phyloP scores from a whole-genome alignment of 192 early-diverging fungal species.

The Pilobolus umbonatus region DNA sequence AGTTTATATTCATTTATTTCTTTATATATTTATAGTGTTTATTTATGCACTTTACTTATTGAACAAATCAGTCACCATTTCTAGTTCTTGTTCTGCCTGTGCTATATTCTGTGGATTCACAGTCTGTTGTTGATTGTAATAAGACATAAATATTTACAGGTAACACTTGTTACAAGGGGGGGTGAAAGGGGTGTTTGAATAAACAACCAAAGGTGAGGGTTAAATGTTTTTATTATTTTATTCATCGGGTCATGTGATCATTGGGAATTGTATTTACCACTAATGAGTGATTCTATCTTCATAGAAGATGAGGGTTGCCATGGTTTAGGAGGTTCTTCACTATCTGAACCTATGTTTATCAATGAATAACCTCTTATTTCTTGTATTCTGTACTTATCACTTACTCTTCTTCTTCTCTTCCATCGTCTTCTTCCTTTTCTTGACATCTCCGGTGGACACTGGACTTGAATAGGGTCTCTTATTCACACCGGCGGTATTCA shows the following conservation, averaged over 20 bases:
- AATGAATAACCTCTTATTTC: too few species aligned
- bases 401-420: too few species aligned
- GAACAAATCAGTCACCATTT: constrained; percentile 74
- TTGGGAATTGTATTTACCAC: not conserved
- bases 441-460: not conserved
- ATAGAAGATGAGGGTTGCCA: constrained; percentile 17
- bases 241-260: not conserved
- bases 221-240: not conserved
- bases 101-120: constrained; percentile 54
- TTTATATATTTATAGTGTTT: not conserved
- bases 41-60: constrained; percentile 44
- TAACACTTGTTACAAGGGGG: not conserved
- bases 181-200: not conserved
- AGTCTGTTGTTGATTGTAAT: constrained; percentile 25
- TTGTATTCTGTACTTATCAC: too few species aligned
- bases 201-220: not conserved
- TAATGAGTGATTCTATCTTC: constrained; percentile 26
- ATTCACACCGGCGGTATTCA: not conserved
- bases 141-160: constrained; percentile 14
- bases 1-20: not conserved
- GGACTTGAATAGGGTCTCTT: not conserved
- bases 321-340: too few species aligned
- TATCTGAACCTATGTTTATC: too few species aligned
- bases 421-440: not conserved
- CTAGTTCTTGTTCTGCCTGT: constrained; percentile 71